A percentile compares a stretch with the other conserved stretches of the same genome.
These are phyloP conservation scores for Lenwebbia sp. DNA, from an alignment of 345 rosid species.

Conservation along the genomic window DNA sequence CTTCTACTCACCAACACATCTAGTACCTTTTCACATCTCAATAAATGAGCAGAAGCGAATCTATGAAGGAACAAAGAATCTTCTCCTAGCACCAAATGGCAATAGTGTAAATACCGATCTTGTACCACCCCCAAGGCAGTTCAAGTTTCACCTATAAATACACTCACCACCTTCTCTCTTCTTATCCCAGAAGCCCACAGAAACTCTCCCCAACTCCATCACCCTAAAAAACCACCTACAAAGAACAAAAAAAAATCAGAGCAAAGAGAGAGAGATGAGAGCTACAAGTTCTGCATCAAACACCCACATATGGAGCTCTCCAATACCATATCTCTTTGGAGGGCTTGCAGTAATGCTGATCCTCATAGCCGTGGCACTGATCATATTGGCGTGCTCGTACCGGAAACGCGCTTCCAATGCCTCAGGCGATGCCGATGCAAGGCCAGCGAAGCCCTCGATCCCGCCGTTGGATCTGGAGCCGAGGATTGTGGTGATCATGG, in stretches of 20 bases:
- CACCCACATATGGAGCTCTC: not conserved
- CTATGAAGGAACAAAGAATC: not conserved
- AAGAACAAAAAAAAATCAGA: not conserved
- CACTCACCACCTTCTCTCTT: not conserved
- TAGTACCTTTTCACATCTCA: not conserved
- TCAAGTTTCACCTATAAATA: not conserved
- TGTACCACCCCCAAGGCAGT: not conserved
- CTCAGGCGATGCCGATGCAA: not conserved
- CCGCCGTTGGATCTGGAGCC: conserved; percentile 4
- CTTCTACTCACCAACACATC: not conserved
- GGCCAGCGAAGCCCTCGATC: not conserved
- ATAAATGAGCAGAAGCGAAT: not conserved
- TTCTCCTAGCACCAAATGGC: not conserved
- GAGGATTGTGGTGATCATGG: conserved; percentile 28
- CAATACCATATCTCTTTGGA: conserved; percentile 27
- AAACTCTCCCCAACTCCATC: not conserved
- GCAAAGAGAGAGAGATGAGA: conserved; percentile 1
- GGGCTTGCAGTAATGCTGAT: conserved; percentile 11
- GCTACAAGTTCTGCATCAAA: not conserved
- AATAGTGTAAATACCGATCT: not conserved
- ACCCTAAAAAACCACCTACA: not conserved
- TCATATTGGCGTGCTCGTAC: conserved; percentile 16
- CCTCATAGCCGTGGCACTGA: conserved; percentile 11
- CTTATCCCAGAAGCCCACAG: not conserved
- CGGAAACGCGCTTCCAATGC: not conserved